Conservation (phyloP, 148 eudicot species). For the Heliosperma pusillum region DNA sequence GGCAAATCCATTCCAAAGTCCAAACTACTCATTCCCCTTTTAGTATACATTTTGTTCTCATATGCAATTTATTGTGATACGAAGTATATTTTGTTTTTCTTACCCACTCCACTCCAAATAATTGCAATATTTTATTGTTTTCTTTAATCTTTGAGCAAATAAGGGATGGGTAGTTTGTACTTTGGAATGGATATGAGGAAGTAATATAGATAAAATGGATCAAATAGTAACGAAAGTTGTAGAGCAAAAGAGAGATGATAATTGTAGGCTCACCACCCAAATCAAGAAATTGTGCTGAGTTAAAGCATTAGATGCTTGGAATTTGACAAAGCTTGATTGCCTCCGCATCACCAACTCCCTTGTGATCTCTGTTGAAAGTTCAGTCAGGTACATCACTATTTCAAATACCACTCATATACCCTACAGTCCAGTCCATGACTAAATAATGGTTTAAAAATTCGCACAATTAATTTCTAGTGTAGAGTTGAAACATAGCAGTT, state of each 20-base stretch:
- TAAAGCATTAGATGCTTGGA: constrained; percentile 64
- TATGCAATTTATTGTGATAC: no score
- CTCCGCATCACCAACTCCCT: constrained; percentile 75
- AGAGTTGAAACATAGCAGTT: background rate
- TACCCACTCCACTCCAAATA: no score
- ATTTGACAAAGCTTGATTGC: constrained; percentile 76
- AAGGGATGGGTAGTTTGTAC: no score
- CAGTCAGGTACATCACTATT: constrained; percentile 8
- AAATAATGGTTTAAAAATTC: background rate
- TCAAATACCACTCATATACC: constrained; percentile 1
- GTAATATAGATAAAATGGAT: background rate
- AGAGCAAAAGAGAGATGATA: constrained; percentile 3
- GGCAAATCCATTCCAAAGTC: no score
- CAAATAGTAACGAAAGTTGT: background rate
- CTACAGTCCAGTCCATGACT: no score
- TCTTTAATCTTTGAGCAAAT: no score
- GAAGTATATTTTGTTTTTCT: no score
- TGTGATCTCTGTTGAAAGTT: constrained; percentile 59
- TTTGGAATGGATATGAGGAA: no score
- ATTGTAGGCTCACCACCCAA: constrained; percentile 68
- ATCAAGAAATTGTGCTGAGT: constrained; percentile 52
- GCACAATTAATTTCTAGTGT: background rate
- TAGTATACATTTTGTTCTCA: no score
- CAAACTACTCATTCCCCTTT: no score
- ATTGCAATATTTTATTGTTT: no score